A percentile compares a stretch with the other conserved stretches of the same genome.
These are phyloP conservation scores for Fusarium euwallaceae DNA, from an alignment of 2,329 filamentous ascomycete genomes.

Conservation along the genomic window DNA sequence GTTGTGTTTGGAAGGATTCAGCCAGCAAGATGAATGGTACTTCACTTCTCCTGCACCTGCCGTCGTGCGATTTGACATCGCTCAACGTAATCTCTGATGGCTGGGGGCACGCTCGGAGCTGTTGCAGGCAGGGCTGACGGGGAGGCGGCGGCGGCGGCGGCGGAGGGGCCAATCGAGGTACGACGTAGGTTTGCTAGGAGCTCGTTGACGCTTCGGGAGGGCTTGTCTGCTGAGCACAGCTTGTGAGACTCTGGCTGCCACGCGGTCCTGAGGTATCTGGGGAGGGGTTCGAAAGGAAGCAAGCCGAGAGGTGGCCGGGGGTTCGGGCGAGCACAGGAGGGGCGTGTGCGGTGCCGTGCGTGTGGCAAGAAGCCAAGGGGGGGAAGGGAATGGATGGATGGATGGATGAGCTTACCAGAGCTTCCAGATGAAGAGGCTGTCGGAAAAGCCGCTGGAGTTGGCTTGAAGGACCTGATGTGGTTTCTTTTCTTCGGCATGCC, in stretches of 20 bases:
- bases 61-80: no score
- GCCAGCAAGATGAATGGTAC: no score
- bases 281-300: slow-evolving; percentile 40
- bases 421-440: slow-evolving; percentile 41
- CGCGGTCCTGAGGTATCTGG: slow-evolving; percentile 41
- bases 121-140: slow-evolving; percentile 48
- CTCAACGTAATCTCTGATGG: no score
- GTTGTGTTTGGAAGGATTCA: no score
- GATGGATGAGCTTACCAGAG: slow-evolving; percentile 44
- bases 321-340: slow-evolving; percentile 30
- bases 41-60: no score
- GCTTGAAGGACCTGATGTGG: slow-evolving; percentile 68
- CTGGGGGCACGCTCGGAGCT: slow-evolving; percentile 61
- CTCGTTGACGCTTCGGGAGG: slow-evolving; percentile 67
- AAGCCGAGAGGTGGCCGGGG: slow-evolving; percentile 42
- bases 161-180: slow-evolving; percentile 51
- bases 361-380: slow-evolving; percentile 9
- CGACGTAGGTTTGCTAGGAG: slow-evolving; percentile 70
- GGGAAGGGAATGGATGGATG: neutral
- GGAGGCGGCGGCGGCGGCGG: slow-evolving; percentile 34
- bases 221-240: slow-evolving; percentile 49
- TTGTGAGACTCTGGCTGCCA: slow-evolving; percentile 49
- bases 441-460: slow-evolving; percentile 66
- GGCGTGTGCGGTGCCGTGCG: slow-evolving; percentile 28
- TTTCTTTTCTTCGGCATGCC: slow-evolving; percentile 76